Evolutionary conservation across 192 early-diverging fungal genomes (phyloP).

Genomic region (Lunasporangiospora selenospora): DNA sequence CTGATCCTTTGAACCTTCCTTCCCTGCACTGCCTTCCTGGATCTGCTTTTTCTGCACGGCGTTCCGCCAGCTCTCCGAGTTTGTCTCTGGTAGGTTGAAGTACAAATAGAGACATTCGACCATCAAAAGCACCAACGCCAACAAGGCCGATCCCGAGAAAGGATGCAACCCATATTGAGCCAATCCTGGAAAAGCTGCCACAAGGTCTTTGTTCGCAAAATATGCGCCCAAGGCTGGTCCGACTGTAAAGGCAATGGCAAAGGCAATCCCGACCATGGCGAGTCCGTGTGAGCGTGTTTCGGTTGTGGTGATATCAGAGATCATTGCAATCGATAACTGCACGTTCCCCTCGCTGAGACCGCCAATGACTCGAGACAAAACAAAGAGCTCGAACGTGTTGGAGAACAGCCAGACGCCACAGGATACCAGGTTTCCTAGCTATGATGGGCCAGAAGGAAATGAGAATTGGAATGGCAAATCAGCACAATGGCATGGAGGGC

Average conservation of each 20-base stretch:
- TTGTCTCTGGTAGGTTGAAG: constrained; percentile 79
- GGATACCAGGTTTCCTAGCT: constrained; percentile 90
- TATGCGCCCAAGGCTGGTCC: constrained; percentile 91
- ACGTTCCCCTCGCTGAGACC: constrained; percentile 98
- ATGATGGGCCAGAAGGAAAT: not conserved
- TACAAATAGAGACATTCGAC: constrained; percentile 85
- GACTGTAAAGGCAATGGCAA: constrained; percentile 94
- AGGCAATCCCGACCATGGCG: constrained; percentile 96
- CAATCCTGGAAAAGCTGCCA: constrained; percentile 45
- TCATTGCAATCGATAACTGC: constrained; percentile 94
- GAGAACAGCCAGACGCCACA: constrained; percentile 93
- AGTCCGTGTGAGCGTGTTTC: constrained; percentile 80
- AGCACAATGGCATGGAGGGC: not conserved
- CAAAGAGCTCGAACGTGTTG: constrained; percentile 81
- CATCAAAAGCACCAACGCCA: constrained; percentile 82
- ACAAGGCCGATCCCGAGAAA: constrained; percentile 88
- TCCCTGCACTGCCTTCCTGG: constrained; percentile 10
- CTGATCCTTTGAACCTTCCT: not conserved
- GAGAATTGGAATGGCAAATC: not conserved
- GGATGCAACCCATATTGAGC: constrained; percentile 64
- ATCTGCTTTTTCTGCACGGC: constrained; percentile 3
- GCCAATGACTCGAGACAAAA: constrained; percentile 85
- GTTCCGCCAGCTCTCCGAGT: constrained; percentile 23
- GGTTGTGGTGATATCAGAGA: constrained; percentile 89
- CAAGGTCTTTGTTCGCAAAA: constrained; percentile 67